Evolutionary conservation across 176 grass and related monocot genomes (phyloP).

Genomic region (Pontederia paniculata): DNA sequence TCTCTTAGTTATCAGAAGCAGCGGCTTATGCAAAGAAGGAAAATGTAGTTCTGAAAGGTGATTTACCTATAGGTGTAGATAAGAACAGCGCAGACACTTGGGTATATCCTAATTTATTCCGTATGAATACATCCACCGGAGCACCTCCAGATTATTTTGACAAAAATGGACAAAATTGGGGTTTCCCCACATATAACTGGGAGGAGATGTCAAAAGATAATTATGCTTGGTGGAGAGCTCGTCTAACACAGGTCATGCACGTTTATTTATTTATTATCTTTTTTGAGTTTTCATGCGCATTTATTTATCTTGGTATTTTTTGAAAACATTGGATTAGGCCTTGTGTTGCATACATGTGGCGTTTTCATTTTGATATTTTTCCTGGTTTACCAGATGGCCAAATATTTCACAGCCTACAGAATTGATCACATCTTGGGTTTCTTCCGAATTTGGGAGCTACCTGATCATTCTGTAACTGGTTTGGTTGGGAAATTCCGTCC

Average conservation of each 20-base stretch:
- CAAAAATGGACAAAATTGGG: constrained; percentile 99
- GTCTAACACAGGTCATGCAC: constrained; percentile 83
- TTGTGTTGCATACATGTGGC: no score
- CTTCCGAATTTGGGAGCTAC: constrained; percentile 99
- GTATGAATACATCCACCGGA: constrained; percentile 95
- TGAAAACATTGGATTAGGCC: no score
- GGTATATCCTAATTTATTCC: constrained; percentile 91
- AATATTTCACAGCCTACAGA: constrained; percentile 98
- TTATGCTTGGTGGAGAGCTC: constrained; percentile 91
- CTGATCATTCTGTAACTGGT: constrained; percentile 82
- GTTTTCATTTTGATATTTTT: no score
- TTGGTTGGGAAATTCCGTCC: constrained; percentile 92
- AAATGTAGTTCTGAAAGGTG: constrained; percentile 89
- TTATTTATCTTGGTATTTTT: no score
- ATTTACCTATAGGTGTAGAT: constrained; percentile 98
- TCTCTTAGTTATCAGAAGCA: no score
- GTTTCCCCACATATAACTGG: constrained; percentile 99
- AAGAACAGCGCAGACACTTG: constrained; percentile 98
- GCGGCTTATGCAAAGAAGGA: constrained; percentile 83
- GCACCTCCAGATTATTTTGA: constrained; percentile 99
- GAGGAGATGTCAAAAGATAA: constrained; percentile 99
- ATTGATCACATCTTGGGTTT: constrained; percentile 99
- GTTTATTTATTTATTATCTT: no score
- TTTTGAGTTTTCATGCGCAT: no score
- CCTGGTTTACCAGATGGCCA: constrained; percentile 89